A percentile compares a stretch with the other conserved stretches of the same genome.
phyloP scores from a whole-genome alignment of 2,329 filamentous ascomycete species.

The Phoma herbarum region DNA sequence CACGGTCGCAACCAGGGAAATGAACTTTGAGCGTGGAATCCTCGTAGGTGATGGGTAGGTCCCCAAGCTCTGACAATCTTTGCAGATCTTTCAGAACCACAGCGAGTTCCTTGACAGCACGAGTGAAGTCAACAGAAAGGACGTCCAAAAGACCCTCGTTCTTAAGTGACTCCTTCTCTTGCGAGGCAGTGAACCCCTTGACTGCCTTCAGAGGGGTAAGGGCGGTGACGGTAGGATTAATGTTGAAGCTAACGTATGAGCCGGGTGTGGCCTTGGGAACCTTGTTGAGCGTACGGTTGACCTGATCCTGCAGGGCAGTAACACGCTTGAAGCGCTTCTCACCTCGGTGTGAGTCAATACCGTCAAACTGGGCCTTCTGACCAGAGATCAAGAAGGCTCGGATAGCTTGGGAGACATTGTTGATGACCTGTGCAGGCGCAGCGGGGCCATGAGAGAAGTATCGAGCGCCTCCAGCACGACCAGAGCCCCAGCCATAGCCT shows the following conservation, averaged over 20 bases:
- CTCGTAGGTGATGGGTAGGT: constrained; percentile 81
- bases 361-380: constrained; percentile 87
- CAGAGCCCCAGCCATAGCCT: constrained; percentile 82
- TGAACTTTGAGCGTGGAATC: constrained; percentile 76
- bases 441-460: constrained; percentile 92
- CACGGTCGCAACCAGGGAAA: constrained; percentile 88
- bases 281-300: constrained; percentile 71
- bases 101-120: constrained; percentile 83
- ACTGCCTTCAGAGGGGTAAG: constrained; percentile 75
- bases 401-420: constrained; percentile 93
- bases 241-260: constrained; percentile 85
- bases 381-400: constrained; percentile 93
- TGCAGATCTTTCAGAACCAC: constrained; percentile 83
- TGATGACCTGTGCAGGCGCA: constrained; percentile 86
- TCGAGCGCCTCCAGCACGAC: constrained; percentile 74
- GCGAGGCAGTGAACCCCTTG: constrained; percentile 58
- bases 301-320: constrained; percentile 77
- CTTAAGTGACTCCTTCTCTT: constrained; percentile 70
- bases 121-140: constrained; percentile 86
- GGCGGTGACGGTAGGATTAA: constrained; percentile 90
- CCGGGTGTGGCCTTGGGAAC: constrained; percentile 70
- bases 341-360: constrained; percentile 71
- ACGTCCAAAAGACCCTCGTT: constrained; percentile 84
- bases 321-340: constrained; percentile 82
- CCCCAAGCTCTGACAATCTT: constrained; percentile 77